A percentile compares a stretch with the other conserved stretches of the same genome.
Conservation (phyloP, 352 stramenopile species). For the Elongisporangium prolatum region DNA sequence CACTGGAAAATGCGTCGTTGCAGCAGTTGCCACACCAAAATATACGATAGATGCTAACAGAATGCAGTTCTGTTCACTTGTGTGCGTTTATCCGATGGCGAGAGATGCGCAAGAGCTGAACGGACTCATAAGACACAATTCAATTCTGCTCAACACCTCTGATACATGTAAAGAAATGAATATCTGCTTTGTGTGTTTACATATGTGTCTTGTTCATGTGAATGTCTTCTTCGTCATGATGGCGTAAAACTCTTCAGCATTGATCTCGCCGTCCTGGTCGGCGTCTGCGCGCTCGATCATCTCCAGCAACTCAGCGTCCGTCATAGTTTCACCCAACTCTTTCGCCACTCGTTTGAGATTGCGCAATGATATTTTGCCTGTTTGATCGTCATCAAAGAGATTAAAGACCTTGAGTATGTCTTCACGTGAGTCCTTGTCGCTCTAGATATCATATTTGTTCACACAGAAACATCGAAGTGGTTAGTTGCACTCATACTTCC, state of each 20-base stretch:
- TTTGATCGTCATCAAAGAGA: slow-evolving; percentile 98
- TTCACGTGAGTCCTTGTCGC: slow-evolving; percentile 93
- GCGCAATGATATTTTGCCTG: slow-evolving; percentile 94
- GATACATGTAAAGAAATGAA: slow-evolving; percentile 6
- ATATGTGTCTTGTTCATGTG: slow-evolving; percentile 37
- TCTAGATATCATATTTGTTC: slow-evolving; percentile 31
- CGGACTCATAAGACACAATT: too few relatives aligned
- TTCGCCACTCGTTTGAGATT: slow-evolving; percentile 98
- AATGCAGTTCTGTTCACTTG: too few relatives aligned
- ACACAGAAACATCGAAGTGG: slow-evolving; percentile 2
- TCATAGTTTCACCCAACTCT: slow-evolving; percentile 99
- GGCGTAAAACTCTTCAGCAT: slow-evolving; percentile 96
- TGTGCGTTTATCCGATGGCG: too few relatives aligned
- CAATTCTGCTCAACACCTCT: background rate
- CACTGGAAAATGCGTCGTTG: too few relatives aligned
- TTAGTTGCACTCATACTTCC: too few relatives aligned
- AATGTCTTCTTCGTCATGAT: slow-evolving; percentile 98
- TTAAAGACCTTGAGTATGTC: slow-evolving; percentile 97
- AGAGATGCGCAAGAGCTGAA: background rate
- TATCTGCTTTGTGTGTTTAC: slow-evolving; percentile 9
- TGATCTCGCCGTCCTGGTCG: slow-evolving; percentile 96
- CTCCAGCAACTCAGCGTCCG: slow-evolving; percentile 97
- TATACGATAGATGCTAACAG: too few relatives aligned
- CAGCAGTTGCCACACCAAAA: too few relatives aligned
- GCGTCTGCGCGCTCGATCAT: slow-evolving; percentile 98